phyloP scores from a whole-genome alignment of 2,329 filamentous ascomycete species.

The Passalora sequoiae region DNA sequence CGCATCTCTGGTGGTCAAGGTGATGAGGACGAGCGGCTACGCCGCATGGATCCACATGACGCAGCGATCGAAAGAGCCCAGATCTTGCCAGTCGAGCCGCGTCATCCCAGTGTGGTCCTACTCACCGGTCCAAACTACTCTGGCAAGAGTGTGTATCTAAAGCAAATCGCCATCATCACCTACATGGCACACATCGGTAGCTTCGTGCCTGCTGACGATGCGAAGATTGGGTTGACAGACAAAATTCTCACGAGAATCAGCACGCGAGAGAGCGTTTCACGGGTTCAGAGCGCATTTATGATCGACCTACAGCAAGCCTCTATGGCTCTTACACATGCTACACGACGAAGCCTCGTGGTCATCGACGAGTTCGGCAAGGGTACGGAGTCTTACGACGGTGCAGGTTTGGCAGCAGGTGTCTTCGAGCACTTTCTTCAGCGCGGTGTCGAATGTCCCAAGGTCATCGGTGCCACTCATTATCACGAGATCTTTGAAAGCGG shows the following conservation, averaged over 20 bases:
- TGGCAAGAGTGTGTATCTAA: conserved; percentile 92
- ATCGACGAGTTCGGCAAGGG: conserved; percentile 86
- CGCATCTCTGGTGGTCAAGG: conserved; percentile 58
- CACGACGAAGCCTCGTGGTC: conserved; percentile 71
- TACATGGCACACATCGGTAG: conserved; percentile 91
- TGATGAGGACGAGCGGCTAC: conserved; percentile 4
- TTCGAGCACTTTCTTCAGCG: conserved; percentile 53
- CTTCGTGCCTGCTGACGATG: conserved; percentile 75
- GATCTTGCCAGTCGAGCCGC: background rate
- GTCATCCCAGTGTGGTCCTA: conserved; percentile 62
- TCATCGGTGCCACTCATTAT: conserved; percentile 59
- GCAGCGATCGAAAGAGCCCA: conserved; percentile 6
- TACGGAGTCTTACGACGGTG: conserved; percentile 59
- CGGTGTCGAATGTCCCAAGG: conserved; percentile 50
- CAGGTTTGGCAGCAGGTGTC: conserved; percentile 58
- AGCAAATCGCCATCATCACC: conserved; percentile 83
- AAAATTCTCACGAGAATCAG: conserved; percentile 84
- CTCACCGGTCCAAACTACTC: conserved; percentile 95
- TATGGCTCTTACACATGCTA: conserved; percentile 68
- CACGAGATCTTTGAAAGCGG: conserved; percentile 68
- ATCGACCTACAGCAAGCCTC: conserved; percentile 85
- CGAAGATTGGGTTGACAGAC: conserved; percentile 80
- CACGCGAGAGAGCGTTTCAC: conserved; percentile 64
- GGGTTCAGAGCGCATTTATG: conserved; percentile 63
- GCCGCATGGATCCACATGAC: background rate